Conservation (phyloP, 2,329 filamentous ascomycete species). For the Ascochyta clinopodiicola region DNA sequence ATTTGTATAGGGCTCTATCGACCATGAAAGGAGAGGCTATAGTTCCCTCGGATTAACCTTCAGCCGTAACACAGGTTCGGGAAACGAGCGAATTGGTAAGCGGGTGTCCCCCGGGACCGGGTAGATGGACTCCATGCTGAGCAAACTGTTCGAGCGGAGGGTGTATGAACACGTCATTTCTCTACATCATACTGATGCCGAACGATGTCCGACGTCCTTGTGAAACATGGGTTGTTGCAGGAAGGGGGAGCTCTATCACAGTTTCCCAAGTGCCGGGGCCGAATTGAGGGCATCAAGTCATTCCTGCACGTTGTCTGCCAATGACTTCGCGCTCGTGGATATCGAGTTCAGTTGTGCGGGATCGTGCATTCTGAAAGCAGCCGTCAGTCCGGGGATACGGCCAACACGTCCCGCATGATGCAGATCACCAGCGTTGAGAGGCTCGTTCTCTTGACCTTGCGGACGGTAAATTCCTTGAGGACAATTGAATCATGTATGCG, state of each 20-base stretch:
- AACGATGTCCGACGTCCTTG: neutral
- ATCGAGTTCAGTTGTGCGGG: neutral
- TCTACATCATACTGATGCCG: neutral
- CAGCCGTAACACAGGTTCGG: slow-evolving; percentile 8
- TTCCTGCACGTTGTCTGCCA: slow-evolving; percentile 6
- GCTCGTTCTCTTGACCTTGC: too few relatives aligned
- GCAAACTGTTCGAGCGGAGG: neutral
- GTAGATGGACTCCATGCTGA: neutral
- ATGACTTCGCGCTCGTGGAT: neutral
- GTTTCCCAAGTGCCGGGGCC: neutral
- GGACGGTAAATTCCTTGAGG: too few relatives aligned
- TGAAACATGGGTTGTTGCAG: neutral
- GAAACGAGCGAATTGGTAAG: slow-evolving; percentile 1
- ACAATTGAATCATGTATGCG: too few relatives aligned
- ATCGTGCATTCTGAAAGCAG: slow-evolving; percentile 7
- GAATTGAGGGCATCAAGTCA: neutral
- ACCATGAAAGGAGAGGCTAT: slow-evolving; percentile 1
- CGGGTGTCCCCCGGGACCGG: slow-evolving; percentile 13
- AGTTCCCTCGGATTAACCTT: neutral
- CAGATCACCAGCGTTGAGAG: too few relatives aligned
- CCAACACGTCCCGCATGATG: neutral
- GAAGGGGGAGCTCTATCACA: neutral
- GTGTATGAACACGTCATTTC: neutral
- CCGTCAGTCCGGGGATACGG: neutral
- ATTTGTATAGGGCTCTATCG: neutral